These are phyloP conservation scores for Penicillium roqueforti DNA, from an alignment of 495 filamentous ascomycete genomes.

Conservation along the genomic window DNA sequence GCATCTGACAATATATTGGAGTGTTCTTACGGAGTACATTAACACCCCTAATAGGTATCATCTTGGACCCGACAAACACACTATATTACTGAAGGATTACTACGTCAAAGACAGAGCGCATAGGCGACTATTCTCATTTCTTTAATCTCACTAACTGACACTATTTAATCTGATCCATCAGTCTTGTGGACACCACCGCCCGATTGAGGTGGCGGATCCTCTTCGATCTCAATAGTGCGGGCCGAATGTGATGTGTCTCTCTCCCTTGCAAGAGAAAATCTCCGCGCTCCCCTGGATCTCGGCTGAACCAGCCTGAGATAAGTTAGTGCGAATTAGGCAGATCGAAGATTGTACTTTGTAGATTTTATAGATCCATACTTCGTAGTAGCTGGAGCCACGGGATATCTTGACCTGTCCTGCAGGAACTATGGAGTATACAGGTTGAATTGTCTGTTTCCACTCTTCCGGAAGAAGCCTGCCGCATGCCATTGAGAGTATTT, in stretches of 20 bases:
- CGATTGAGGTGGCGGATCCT: conserved; percentile 12
- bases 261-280: conserved; percentile 3
- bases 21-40: too few species aligned
- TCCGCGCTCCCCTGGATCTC: conserved; percentile 10
- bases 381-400: neutral
- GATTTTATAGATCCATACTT: neutral
- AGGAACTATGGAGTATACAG: neutral
- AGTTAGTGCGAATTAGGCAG: neutral
- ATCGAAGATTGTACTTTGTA: neutral
- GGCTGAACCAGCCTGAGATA: neutral
- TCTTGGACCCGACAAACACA: too few species aligned
- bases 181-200: neutral
- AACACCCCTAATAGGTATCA: too few species aligned
- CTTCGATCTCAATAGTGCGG: conserved; percentile 19
- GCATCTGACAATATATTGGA: too few species aligned
- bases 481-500: neutral
- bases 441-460: neutral
- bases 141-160: conserved; percentile 15
- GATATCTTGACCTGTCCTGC: neutral
- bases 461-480: neutral
- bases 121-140: too few species aligned
- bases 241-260: conserved; percentile 25
- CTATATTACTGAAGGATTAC: too few species aligned
- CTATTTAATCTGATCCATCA: conserved; percentile 27
- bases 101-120: too few species aligned